These are phyloP conservation scores for Persicaria maculosa DNA, from an alignment of 148 eudicot species.

Conservation along the genomic window DNA sequence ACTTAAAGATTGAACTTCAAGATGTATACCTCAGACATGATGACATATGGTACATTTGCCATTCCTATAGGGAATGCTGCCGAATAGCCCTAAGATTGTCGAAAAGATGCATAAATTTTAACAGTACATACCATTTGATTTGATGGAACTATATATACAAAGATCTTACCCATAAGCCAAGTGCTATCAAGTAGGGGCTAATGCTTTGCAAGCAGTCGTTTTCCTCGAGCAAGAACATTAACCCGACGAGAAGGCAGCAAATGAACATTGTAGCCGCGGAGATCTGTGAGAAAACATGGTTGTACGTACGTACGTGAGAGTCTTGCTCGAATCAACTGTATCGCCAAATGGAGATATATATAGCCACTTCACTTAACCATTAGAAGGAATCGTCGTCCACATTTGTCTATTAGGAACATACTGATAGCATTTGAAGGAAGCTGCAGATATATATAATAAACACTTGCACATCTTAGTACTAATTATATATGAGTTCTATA, in stretches of 20 bases:
- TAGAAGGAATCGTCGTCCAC: slow-evolving; percentile 45
- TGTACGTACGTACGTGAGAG: not conserved
- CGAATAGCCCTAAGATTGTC: slow-evolving; percentile 16
- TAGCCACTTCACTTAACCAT: slow-evolving; percentile 44
- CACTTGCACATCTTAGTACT: not conserved
- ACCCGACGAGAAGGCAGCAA: slow-evolving; percentile 9
- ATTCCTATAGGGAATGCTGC: slow-evolving; percentile 28
- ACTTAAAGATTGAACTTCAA: not conserved
- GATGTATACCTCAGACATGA: slow-evolving; percentile 32
- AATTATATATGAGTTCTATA: not conserved
- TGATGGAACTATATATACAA: not conserved
- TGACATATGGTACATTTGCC: slow-evolving; percentile 29
- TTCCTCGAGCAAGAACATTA: slow-evolving; percentile 16
- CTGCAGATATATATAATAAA: slow-evolving; percentile 27
- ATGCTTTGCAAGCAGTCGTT: slow-evolving; percentile 15
- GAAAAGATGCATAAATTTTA: no score
- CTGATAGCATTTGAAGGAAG: slow-evolving; percentile 29
- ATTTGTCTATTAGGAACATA: slow-evolving; percentile 40
- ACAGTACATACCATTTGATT: not conserved
- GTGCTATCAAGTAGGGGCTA: slow-evolving; percentile 22
- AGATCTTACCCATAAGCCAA: slow-evolving; percentile 29
- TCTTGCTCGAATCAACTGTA: not conserved
- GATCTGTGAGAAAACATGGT: slow-evolving; percentile 11
- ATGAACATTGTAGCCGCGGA: slow-evolving; percentile 24
- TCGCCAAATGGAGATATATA: not conserved